These are phyloP conservation scores for Euphorbia pulcherrima DNA, from an alignment of 345 rosid species.

Conservation along the genomic window DNA sequence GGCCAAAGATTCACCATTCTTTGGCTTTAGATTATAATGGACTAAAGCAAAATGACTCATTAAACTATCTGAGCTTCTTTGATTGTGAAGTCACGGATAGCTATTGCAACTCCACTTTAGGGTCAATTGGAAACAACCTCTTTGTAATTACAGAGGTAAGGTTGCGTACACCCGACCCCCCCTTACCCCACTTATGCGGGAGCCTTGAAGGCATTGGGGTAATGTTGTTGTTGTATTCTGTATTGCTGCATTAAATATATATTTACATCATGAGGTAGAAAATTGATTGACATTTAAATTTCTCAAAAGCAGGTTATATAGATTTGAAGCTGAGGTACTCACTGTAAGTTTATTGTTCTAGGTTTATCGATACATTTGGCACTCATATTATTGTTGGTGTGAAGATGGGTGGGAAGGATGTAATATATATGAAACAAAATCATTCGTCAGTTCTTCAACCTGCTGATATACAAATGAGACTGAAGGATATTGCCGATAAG, in stretches of 20 bases:
- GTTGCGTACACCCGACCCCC: no score
- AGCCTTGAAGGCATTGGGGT: no score
- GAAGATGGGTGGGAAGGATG: conserved; percentile 97
- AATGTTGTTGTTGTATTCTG: no score
- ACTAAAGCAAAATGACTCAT: no score
- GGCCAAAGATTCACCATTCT: no score
- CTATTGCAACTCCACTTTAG: no score
- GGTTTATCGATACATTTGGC: conserved; percentile 79
- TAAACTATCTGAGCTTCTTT: no score
- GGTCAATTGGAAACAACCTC: no score
- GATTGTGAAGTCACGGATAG: no score
- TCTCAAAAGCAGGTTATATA: neutral
- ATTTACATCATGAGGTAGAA: neutral
- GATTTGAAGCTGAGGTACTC: neutral
- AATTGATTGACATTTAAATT: conserved; percentile 1
- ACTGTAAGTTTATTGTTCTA: conserved; percentile 24
- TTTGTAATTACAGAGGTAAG: no score
- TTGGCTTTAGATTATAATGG: no score
- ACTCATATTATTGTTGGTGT: conserved; percentile 86
- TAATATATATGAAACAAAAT: conserved; percentile 72
- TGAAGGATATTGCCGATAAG: conserved; percentile 83
- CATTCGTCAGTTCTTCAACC: conserved; percentile 73
- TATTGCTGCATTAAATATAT: neutral
- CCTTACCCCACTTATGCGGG: no score
- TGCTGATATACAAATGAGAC: conserved; percentile 66